Conservation (phyloP, 1,284 basidiomycete species). For the Marasmius sp. region DNA sequence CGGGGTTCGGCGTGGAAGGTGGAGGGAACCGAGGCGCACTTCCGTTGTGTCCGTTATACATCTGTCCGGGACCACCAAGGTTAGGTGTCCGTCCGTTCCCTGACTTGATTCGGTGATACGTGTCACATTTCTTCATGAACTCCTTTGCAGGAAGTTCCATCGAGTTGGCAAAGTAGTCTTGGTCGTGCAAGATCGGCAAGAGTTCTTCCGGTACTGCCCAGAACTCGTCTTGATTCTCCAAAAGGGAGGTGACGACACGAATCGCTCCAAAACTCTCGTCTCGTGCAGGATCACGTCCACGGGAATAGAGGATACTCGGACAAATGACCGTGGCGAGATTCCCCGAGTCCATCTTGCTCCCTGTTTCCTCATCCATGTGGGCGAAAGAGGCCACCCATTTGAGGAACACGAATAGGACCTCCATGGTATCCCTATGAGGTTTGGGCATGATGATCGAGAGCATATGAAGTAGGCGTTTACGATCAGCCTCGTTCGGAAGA, state of each 20-base stretch:
- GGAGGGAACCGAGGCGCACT: constrained; percentile 18
- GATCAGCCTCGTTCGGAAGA: constrained; percentile 75
- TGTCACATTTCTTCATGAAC: constrained; percentile 87
- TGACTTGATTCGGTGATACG: constrained; percentile 57
- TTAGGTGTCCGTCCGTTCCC: constrained; percentile 36
- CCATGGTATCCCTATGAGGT: constrained; percentile 94
- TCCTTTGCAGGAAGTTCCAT: constrained; percentile 87
- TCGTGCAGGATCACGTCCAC: constrained; percentile 82
- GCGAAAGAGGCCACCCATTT: constrained; percentile 99
- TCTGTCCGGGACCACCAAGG: constrained; percentile 2
- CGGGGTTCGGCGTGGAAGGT: constrained; percentile 11
- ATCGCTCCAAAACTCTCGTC: constrained; percentile 96
- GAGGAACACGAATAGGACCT: constrained; percentile 96
- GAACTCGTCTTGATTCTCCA: constrained; percentile 95
- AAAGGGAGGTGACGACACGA: constrained; percentile 77
- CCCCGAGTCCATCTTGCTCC: constrained; percentile 96
- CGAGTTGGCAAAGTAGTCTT: constrained; percentile 81
- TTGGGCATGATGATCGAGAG: constrained; percentile 88
- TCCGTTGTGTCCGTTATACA: constrained; percentile 17
- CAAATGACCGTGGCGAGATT: constrained; percentile 98
- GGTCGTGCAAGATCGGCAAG: constrained; percentile 77
- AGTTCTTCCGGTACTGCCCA: constrained; percentile 89
- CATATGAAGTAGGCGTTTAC: constrained; percentile 84
- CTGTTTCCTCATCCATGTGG: constrained; percentile 97
- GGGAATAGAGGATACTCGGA: constrained; percentile 91